Percentiles rank a stretch among this genome's conserved stretches.
phyloP scores from a whole-genome alignment of 2,329 filamentous ascomycete genomes.

The Penicillium decumbens region DNA sequence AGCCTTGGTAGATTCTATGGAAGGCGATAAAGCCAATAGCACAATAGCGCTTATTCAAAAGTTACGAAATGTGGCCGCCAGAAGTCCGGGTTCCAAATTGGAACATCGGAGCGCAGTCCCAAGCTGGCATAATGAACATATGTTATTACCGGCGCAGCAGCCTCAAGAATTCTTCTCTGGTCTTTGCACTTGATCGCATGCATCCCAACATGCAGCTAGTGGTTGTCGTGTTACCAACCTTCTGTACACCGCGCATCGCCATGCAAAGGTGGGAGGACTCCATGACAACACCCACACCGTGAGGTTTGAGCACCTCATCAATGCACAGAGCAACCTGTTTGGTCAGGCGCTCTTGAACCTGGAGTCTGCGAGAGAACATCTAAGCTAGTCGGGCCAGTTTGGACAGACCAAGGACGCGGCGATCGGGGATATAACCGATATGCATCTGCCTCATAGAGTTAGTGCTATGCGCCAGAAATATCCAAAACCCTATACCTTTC shows the following conservation, averaged over 20 bases:
- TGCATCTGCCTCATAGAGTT: conserved; percentile 66
- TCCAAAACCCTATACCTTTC: conserved; percentile 62
- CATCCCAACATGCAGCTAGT: conserved; percentile 97
- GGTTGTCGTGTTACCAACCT: conserved; percentile 81
- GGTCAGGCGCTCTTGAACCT: conserved; percentile 93
- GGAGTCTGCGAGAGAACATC: conserved; percentile 88
- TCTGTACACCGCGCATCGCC: conserved; percentile 98
- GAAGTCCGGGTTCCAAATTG: too few species aligned
- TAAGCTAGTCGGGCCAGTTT: conserved; percentile 94
- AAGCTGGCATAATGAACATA: too few species aligned
- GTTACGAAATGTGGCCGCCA: too few species aligned
- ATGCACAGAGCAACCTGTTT: conserved; percentile 94
- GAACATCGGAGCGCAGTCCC: too few species aligned
- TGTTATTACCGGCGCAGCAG: conserved; percentile 55
- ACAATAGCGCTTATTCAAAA: too few species aligned
- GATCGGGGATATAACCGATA: conserved; percentile 92
- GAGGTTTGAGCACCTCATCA: conserved; percentile 85
- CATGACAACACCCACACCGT: conserved; percentile 95
- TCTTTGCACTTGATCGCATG: conserved; percentile 88
- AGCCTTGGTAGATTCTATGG: too few species aligned
- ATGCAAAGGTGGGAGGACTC: conserved; percentile 96
- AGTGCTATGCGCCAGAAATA: conserved; percentile 5
- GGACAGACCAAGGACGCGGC: conserved; percentile 88
- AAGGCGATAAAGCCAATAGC: too few species aligned
- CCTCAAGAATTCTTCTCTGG: conserved; percentile 89